Conservation (phyloP, 768 basidiomycete genomes). For the Tylopilus balloui region DNA sequence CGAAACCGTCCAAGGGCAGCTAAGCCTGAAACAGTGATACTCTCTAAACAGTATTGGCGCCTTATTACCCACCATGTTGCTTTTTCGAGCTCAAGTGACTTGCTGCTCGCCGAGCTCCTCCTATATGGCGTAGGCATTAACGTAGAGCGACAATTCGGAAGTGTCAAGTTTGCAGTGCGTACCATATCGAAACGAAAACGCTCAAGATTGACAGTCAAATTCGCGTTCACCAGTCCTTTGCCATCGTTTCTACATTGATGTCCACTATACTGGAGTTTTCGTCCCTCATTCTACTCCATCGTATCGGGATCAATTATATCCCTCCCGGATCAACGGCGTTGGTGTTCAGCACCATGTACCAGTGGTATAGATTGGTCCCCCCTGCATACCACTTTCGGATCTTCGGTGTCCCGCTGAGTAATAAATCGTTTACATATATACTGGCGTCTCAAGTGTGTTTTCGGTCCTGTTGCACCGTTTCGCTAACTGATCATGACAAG, state of each 20-base stretch:
- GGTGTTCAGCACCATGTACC: constrained; percentile 78
- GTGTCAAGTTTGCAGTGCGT: constrained; percentile 80
- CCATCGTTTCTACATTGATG: constrained; percentile 60
- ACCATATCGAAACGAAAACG: neutral
- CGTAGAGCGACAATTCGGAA: constrained; percentile 84
- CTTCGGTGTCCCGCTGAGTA: constrained; percentile 67
- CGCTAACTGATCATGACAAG: constrained; percentile 35
- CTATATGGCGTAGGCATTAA: constrained; percentile 66
- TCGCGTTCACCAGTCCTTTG: constrained; percentile 57
- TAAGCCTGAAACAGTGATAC: constrained; percentile 32
- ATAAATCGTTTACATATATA: constrained; percentile 71
- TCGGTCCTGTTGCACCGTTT: neutral
- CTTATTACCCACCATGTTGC: constrained; percentile 67
- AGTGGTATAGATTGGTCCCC: constrained; percentile 76
- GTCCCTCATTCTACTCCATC: constrained; percentile 59
- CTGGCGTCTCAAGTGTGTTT: constrained; percentile 64
- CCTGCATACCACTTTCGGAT: constrained; percentile 70
- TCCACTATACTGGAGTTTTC: constrained; percentile 67
- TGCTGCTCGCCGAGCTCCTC: constrained; percentile 70
- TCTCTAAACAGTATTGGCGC: constrained; percentile 73
- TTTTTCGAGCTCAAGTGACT: constrained; percentile 81
- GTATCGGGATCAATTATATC: constrained; percentile 66
- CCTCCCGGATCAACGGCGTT: constrained; percentile 73
- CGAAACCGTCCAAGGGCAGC: constrained; percentile 12
- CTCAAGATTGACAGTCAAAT: constrained; percentile 7